Base-by-base conservation (phyloP, 2,329 filamentous ascomycete species). In the Pseudocercospora musae region DNA sequence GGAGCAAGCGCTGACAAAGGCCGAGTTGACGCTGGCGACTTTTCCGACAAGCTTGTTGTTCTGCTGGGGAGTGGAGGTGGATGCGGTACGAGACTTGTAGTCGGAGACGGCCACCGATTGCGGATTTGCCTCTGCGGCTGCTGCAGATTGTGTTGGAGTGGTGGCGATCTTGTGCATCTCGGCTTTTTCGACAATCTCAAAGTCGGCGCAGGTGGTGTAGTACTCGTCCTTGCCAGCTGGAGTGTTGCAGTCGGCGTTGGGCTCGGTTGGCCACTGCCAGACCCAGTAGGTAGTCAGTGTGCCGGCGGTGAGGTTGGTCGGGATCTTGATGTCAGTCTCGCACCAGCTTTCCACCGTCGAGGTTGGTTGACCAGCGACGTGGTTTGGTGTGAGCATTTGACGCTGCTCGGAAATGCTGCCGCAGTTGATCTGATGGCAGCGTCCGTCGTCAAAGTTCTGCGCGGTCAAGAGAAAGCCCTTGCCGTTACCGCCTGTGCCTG, bases 221-320 rank as follows among this genome's bases (percentile, higher is more conserved):
- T 81, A 84, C 72, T 87, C 82, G 66, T 82, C 79, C 65, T 82
- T 82, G 65, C 77, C 78, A 9, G 83, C 68, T 0, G 76, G 76
- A 21, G 76, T 71, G 18, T 76, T 82, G 66, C 77, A 78, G 25
- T 84, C 69, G 74, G 76, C 42, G 71, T 74, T 71, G 8, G 74
- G 62, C 6, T 66, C 69, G 13, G 85, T 88, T 2, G 89, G 88
- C 91, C 92, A 99, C 76, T 96, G 89, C 95, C 95, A 98, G 50
- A 97, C 89, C 94, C 94, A 98, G 81, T 96, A 96, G 57, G 96
- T 78, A 2, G 92, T 94, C 75, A 93, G 91, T 27, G 83, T 82
- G 49, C 87, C 86, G 9, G 81, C 75, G n/a, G 83, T 76, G 52
- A 86, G 79, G 69, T 89, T 84, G 4, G 80, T 73, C 0, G 95